A percentile compares a stretch with the other conserved stretches of the same genome.
These are phyloP conservation scores for Leccinum disarticulatum DNA, from an alignment of 768 basidiomycete species.

Conservation along the genomic window DNA sequence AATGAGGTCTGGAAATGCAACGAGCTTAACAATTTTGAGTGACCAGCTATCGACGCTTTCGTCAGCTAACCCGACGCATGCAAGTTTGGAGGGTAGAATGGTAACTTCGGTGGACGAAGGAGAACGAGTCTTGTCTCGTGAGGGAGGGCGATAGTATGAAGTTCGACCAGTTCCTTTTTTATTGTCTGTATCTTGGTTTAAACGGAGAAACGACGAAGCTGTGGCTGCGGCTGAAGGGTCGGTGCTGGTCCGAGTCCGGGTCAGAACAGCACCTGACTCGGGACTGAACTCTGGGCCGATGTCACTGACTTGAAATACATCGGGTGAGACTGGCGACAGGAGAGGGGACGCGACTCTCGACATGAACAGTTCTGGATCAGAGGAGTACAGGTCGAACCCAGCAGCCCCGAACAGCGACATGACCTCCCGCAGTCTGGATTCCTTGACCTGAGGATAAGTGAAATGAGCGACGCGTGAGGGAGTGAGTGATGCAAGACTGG, in stretches of 20 bases:
- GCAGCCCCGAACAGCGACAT: constrained; percentile 57
- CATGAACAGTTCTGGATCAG: constrained; percentile 40
- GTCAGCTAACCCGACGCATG: constrained; percentile 73
- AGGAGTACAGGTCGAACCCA: constrained; percentile 65
- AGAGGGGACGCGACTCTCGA: constrained; percentile 32
- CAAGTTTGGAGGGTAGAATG: constrained; percentile 66
- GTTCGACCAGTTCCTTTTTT: constrained; percentile 2
- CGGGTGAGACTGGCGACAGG: constrained; percentile 32
- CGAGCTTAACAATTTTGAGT: constrained; percentile 73
- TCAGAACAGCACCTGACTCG: constrained; percentile 46
- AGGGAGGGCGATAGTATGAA: constrained; percentile 15
- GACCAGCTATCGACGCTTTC: constrained; percentile 70
- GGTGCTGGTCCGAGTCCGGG: constrained; percentile 44
- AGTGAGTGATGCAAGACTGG: constrained; percentile 4
- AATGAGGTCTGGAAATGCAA: constrained; percentile 75
- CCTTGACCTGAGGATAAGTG: constrained; percentile 53
- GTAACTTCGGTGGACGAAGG: constrained; percentile 59
- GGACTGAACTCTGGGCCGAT: constrained; percentile 30
- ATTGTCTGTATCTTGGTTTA: constrained; percentile 6
- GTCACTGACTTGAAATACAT: constrained; percentile 31
- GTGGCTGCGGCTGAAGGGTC: constrained; percentile 31
- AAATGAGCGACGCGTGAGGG: constrained; percentile 1
- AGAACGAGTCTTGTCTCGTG: constrained; percentile 47
- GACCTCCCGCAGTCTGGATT: constrained; percentile 60
- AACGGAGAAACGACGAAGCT: constrained; percentile 10